Evolutionary conservation across 192 early-diverging fungal genomes (phyloP).

Genomic region (Backusella psychrophila): DNA sequence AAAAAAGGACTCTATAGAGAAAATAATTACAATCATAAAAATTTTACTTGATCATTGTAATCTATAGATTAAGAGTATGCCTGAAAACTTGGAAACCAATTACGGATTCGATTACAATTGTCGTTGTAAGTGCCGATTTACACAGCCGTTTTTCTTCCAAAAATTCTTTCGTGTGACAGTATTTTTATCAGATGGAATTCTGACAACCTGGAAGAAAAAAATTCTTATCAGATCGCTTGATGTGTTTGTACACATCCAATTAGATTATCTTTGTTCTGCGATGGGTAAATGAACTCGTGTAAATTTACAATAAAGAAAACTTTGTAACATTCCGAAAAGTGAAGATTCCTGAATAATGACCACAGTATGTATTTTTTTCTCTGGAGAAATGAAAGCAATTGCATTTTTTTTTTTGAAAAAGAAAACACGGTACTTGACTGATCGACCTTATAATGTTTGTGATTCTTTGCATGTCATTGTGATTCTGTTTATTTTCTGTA

Average conservation of each 20-base stretch:
- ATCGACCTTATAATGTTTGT: neutral
- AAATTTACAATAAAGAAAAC: neutral
- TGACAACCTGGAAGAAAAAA: neutral
- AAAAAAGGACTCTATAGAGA: too few relatives aligned
- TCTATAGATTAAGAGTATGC: too few relatives aligned
- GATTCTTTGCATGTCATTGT: neutral
- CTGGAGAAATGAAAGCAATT: neutral
- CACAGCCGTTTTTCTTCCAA: neutral
- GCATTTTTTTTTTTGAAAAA: neutral
- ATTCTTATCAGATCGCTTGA: constrained; percentile 1
- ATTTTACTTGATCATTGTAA: too few relatives aligned
- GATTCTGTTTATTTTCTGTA: neutral
- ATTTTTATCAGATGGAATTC: constrained; percentile 1
- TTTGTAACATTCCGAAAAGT: neutral
- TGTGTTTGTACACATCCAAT: neutral
- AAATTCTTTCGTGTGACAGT: neutral
- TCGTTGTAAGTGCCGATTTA: too few relatives aligned
- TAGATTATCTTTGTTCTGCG: neutral
- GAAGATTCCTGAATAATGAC: neutral
- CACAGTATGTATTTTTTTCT: neutral
- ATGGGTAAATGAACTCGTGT: neutral
- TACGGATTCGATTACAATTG: too few relatives aligned
- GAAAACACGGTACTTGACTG: neutral
- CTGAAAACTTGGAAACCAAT: too few relatives aligned
- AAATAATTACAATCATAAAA: too few relatives aligned